These are phyloP conservation scores for Pneumocystis wakefieldiae DNA, from an alignment of 1,139 yeast genomes.

Conservation along the genomic window DNA sequence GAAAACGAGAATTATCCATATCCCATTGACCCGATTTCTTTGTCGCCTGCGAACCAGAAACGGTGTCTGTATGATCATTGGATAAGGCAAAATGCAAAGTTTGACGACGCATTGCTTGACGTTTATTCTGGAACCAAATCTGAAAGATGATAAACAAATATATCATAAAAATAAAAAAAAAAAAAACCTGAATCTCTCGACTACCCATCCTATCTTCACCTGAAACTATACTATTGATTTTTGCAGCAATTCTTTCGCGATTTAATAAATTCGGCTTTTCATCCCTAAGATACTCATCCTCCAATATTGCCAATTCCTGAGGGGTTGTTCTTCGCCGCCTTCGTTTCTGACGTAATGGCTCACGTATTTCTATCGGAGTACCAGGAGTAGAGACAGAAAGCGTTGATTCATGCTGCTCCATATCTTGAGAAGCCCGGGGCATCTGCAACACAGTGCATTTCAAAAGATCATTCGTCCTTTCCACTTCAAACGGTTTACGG, in stretches of 20 bases:
- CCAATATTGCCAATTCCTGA: neutral
- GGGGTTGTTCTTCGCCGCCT: neutral
- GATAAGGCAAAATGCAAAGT: neutral
- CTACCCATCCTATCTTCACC: neutral
- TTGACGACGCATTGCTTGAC: constrained; percentile 53
- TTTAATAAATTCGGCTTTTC: neutral
- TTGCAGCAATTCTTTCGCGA: neutral
- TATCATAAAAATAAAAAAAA: neutral
- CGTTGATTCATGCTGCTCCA: neutral
- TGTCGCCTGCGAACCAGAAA: neutral
- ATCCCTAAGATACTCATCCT: neutral
- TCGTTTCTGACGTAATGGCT: neutral
- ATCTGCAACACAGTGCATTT: neutral
- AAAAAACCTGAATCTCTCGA: neutral
- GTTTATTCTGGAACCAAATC: constrained; percentile 92
- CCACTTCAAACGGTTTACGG: neutral
- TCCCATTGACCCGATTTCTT: neutral
- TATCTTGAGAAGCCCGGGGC: neutral
- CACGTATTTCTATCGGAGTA: neutral
- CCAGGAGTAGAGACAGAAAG: neutral
- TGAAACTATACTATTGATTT: neutral
- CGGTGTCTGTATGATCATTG: neutral
- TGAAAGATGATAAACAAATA: neutral
- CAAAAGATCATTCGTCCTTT: neutral
- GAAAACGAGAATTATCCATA: neutral